Evolutionary conservation across 2,329 filamentous ascomycete species (phyloP), one percentile per base, ranked within the genome.

Genomic region (Decorospora gaudefroyi): DNA sequence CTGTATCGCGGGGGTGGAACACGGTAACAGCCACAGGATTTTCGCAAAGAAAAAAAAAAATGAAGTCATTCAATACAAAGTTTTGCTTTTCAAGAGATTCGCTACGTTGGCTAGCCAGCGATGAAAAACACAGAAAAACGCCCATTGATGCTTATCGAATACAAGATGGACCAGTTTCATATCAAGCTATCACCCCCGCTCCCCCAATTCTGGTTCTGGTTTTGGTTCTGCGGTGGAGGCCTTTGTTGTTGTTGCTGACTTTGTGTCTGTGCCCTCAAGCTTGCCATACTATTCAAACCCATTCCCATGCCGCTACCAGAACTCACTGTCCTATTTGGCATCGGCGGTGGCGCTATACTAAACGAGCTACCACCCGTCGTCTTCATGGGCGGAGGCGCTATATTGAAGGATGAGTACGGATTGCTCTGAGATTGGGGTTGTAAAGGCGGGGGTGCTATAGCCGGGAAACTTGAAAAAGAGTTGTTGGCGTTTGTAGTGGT

Each of bases 381-480:
- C 25, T 57, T 63, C 11, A 21, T 13, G 2, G 69, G 66, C 4
- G 71, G 68, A n/a, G 70, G 70, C n/a, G 68, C 63, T 27, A 72
- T 72, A 25, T 62, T 63, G 33, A 71, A 70, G 1, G 62, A 53
- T 10, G 69, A 66, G 23, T 67, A 71, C 4, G 65, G 63, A 35
- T 54, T 62, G 12, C 53, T 57, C 17, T 65, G 53, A 15, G 45
- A 29, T 19, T 55, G 52, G 11, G 51, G 19, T 12, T 60, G 59
- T 13, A 55, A 41, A 4, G 52, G 55, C 12, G 48, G 78, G 64
- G 11, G 77, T 70, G 80, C 80, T 81, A 68, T 81, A 76, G 43
- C 82, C 76, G 42, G 81, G 48, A 69, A 72, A 11, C 76, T 74
- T 0, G 75, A 69, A 4, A 62, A 48, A 4, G 48, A 46, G 36